These are phyloP conservation scores for Thecaphora thlaspeos DNA, from an alignment of 1,284 basidiomycete species.

Conservation along the genomic window DNA sequence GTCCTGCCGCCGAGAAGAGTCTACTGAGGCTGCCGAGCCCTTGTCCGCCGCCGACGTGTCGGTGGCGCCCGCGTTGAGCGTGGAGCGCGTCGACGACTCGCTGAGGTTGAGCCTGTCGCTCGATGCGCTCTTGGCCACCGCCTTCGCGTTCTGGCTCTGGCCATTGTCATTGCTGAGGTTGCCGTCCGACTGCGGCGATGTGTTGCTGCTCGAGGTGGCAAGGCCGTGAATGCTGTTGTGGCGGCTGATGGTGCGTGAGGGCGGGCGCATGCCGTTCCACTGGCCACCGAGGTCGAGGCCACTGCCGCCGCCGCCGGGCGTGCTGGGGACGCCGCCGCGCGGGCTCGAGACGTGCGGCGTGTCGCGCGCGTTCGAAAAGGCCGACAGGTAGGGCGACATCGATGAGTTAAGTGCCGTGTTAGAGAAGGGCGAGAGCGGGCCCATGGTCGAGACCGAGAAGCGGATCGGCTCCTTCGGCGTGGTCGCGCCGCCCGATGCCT, in stretches of 20 bases:
- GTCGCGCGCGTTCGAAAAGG: constrained; percentile 54
- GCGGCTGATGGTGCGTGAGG: constrained; percentile 24
- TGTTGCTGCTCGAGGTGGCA: constrained; percentile 7
- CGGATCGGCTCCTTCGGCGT: constrained; percentile 47
- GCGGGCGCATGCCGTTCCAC: constrained; percentile 38
- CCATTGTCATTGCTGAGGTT: constrained; percentile 1
- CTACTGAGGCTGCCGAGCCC: not conserved
- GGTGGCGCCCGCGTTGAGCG: constrained; percentile 3
- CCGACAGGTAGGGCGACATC: constrained; percentile 55
- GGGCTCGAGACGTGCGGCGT: constrained; percentile 52
- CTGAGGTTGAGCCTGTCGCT: constrained; percentile 19
- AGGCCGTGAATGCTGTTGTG: constrained; percentile 38
- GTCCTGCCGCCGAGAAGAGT: no score
- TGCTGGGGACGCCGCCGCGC: constrained; percentile 20
- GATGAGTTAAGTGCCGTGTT: constrained; percentile 51
- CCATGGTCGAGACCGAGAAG: constrained; percentile 42
- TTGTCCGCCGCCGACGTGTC: constrained; percentile 7
- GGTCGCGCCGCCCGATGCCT: constrained; percentile 14
- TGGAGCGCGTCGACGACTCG: not conserved
- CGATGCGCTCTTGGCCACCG: constrained; percentile 20
- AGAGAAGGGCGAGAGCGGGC: constrained; percentile 52
- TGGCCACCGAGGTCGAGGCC: constrained; percentile 31
- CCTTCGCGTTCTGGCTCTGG: constrained; percentile 5
- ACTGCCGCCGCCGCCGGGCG: constrained; percentile 22
- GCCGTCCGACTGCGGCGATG: constrained; percentile 26